Percentiles rank a stretch among this genome's conserved stretches.
Conservation (phyloP, 192 early-diverging fungal species). For the Linnemannia hyalina region DNA sequence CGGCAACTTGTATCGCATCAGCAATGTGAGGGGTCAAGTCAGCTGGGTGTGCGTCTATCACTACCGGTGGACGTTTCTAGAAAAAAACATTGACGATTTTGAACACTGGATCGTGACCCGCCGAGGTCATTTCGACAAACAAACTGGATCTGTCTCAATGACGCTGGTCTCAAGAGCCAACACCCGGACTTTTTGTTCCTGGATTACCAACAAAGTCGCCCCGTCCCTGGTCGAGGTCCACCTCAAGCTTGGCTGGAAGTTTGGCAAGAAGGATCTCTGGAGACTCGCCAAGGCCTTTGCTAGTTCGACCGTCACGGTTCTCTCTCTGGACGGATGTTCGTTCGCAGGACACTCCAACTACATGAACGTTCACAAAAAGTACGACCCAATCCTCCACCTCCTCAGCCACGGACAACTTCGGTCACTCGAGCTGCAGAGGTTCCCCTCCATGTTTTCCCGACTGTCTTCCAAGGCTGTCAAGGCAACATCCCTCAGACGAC, state of each 20-base stretch:
- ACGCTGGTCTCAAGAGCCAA: constrained; percentile 35
- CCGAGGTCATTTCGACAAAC: constrained; percentile 48
- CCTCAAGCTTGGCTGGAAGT: constrained; percentile 48
- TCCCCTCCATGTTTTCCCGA: constrained; percentile 40
- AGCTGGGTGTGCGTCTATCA: constrained; percentile 54
- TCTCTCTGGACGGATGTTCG: constrained; percentile 41
- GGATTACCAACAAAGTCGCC: constrained; percentile 50
- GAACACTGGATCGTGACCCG: constrained; percentile 45
- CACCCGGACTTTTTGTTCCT: constrained; percentile 47
- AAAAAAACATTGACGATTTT: constrained; percentile 51
- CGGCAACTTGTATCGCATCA: constrained; percentile 43
- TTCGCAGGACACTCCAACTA: constrained; percentile 28
- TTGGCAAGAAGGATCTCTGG: constrained; percentile 48
- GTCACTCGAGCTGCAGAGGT: constrained; percentile 25
- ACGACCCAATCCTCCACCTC: constrained; percentile 44
- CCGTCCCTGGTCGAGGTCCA: constrained; percentile 50
- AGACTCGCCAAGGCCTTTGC: constrained; percentile 38
- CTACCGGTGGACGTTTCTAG: constrained; percentile 55
- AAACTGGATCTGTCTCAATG: constrained; percentile 41
- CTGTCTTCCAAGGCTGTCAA: constrained; percentile 34
- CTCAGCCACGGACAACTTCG: constrained; percentile 42
- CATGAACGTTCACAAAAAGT: constrained; percentile 44
- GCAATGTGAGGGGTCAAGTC: constrained; percentile 38
- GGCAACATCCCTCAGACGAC: constrained; percentile 15
- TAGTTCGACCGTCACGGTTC: constrained; percentile 40